Evolutionary conservation across 441 rosid species (phyloP), one percentile per base, ranked within the genome.

Genomic region (Metrosideros polymorpha): DNA sequence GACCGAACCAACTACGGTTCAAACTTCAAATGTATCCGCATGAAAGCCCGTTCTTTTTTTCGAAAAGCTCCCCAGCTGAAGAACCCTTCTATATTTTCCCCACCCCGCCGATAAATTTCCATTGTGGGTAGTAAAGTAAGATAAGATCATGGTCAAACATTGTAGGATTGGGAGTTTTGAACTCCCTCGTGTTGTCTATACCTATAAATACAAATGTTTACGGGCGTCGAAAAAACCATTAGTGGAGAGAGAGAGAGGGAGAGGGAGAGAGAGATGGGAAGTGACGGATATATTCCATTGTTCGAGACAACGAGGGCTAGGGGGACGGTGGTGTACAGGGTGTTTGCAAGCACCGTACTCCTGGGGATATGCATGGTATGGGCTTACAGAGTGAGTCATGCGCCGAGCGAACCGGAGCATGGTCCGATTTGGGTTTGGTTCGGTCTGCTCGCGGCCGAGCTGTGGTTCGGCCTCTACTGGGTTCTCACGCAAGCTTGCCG

Each of bases 391-490:
- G 52, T 84, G 61, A 86, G 45, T 51, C 71, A 90, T 84, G 29
- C 85, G 14, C 96, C 94, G 50, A 79, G 43, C n/a, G 57, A 85
- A 43, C 89, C 83, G 25, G 89, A 85, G 66, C 47, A 83, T 75
- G 91, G 92, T 39, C 42, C 57, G 12, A 88, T 93, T 75, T 91
- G 91, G 93, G 88, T 77, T 82, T 94, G 95, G 95, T 4, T 91
- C 61, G 95, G 93, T 13, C 45, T 91, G 88, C 66, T 92, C 19
- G 91, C 43, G 18, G 87, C 94, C 32, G 96, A 94, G 87, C 84
- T 94, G 1, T 93, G 96, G 95, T 92, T 92, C 55, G 89, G 93
- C 83, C 55, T 93, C n/a, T 94, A 92, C 86, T 94, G 96, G 96
- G 27, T 92, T 45, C 4, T 90, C 24, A 89, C 89, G 51, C 93